A percentile compares a stretch with the other conserved stretches of the same genome.
Conservation (phyloP, 192 early-diverging fungal species). For the Pilobolus umbonatus region DNA sequence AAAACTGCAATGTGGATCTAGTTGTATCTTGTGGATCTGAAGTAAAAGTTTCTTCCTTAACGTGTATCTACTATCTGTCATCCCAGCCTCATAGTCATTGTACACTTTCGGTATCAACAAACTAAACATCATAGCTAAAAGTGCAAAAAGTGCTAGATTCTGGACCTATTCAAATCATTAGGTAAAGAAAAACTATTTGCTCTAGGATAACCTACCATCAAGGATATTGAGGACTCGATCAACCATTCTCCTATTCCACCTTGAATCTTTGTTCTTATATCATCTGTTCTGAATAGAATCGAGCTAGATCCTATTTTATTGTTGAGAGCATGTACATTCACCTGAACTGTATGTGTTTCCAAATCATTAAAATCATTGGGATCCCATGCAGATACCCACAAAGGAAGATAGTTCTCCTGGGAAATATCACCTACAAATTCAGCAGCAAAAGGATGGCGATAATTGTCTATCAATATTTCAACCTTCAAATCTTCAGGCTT, state of each 20-base stretch:
- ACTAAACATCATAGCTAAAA: slow-evolving; percentile 5
- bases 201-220: neutral
- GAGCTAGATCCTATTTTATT: slow-evolving; percentile 47
- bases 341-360: slow-evolving; percentile 52
- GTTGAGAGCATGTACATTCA: slow-evolving; percentile 55
- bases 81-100: slow-evolving; percentile 11
- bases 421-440: slow-evolving; percentile 43
- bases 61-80: neutral
- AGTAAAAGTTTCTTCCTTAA: neutral
- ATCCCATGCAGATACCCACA: slow-evolving; percentile 73
- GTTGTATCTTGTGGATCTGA: slow-evolving; percentile 13
- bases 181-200: slow-evolving; percentile 15
- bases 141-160: slow-evolving; percentile 6
- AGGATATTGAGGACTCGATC: slow-evolving; percentile 39
- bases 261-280: slow-evolving; percentile 48
- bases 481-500: slow-evolving; percentile 36
- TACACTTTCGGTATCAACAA: slow-evolving; percentile 18
- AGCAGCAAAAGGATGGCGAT: slow-evolving; percentile 39
- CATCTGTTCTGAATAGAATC: slow-evolving; percentile 65
- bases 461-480: slow-evolving; percentile 47
- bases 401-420: slow-evolving; percentile 58
- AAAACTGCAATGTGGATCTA: neutral
- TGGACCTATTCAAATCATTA: slow-evolving; percentile 41
- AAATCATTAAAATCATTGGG: slow-evolving; percentile 67
- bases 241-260: slow-evolving; percentile 68